Percentiles rank a stretch among this genome's conserved stretches.
These are phyloP conservation scores for Quercus gilva DNA, from an alignment of 306 rosid species.

Conservation along the genomic window DNA sequence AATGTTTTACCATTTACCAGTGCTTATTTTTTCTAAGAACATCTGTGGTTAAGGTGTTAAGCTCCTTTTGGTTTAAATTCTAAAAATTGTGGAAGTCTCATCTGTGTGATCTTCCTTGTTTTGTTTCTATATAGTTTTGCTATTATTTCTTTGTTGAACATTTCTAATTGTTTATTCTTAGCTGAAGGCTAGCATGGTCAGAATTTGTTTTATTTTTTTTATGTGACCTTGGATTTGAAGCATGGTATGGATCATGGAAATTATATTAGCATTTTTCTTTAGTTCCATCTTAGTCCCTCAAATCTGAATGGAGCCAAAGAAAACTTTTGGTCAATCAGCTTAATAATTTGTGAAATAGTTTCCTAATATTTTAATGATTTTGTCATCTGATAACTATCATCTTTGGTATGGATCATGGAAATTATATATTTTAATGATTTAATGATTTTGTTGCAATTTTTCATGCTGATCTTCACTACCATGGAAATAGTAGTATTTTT, in stretches of 20 bases:
- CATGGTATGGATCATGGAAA: neutral
- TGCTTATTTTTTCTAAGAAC: neutral
- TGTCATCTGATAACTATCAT: constrained; percentile 10
- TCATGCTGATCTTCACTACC: too few species aligned
- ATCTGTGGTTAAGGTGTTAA: neutral
- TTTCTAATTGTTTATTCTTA: constrained; percentile 1
- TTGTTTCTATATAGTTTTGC: constrained; percentile 4
- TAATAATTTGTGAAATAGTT: neutral
- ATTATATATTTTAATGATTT: too few species aligned
- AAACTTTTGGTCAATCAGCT: neutral
- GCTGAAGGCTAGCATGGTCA: constrained; percentile 6
- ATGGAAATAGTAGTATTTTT: too few species aligned
- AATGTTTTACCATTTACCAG: neutral
- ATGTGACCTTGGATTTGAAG: constrained; percentile 11
- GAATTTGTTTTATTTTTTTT: neutral
- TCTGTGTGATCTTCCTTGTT: neutral
- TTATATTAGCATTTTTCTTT: neutral
- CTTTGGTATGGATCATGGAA: neutral
- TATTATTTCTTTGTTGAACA: neutral
- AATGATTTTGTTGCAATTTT: too few species aligned
- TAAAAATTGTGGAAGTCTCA: neutral
- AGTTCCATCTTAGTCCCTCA: neutral
- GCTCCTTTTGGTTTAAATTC: constrained; percentile 12
- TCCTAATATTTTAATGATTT: constrained; percentile 7
- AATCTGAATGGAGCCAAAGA: neutral